Base-by-base conservation (phyloP, 2,329 filamentous ascomycete species). In the Parastagonospora nodorum region DNA sequence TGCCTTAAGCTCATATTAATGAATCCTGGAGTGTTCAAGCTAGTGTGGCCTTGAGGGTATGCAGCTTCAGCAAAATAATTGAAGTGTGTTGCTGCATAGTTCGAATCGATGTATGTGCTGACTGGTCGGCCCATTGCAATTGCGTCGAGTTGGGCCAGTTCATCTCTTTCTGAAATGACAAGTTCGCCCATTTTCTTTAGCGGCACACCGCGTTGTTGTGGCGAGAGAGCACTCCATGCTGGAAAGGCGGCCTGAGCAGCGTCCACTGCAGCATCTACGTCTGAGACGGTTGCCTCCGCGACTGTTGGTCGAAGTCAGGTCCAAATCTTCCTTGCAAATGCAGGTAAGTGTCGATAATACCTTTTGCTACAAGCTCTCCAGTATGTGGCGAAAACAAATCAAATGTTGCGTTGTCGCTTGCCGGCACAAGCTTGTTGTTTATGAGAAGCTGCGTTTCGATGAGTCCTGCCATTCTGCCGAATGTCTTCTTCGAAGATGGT, bases 81-180 rank as follows among this genome's bases (percentile, higher is more conserved):
- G 36, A 92, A 89, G 78, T 92, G 89, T 49, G 92, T 80, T 29
- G 89, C 89, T 55, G 89, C 82, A 42, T 92, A 82, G 15, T 91
- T 88, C 68, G 92, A 88, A 40, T 89, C 89, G 73, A 82, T 86
- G 41, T 88, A 89, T 71, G 91, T 88, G 48, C 86, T 85, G 70
- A 92, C 86, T 0, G 89, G 92, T 81, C 92, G 92, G 69, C 89
- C 89, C 78, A 92, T 89, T 76, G 92, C 88, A 42, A 92, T 80
- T 5, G 88, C 91, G 74, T 92, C 92, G 74, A 87, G 89, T 9
- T 88, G 87, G 8, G 89, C 89, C 57, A 93, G 76, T 19, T 89
- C 82, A 70, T 92, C 88, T 86, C 88, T 91, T 37, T 66, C 55
- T 3, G 53, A 41, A 1, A 58, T 9, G 11, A 64, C 54, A 11